Conservation (phyloP, 139 green algal genomes). For the Volvox africanus region DNA sequence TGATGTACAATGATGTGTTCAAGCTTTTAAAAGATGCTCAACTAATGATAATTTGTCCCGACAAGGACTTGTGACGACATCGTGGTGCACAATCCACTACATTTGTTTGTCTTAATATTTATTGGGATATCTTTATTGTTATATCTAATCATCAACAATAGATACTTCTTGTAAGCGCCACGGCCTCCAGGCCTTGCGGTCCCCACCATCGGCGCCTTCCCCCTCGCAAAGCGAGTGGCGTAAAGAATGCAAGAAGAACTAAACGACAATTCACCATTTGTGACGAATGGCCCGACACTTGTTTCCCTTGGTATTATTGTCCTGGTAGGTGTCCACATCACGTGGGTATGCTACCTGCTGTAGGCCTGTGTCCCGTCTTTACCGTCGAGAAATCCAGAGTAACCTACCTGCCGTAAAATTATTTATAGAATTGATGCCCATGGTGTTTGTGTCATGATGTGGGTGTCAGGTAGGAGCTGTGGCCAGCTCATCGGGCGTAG, state of each 20-base stretch:
- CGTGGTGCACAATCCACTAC: no score
- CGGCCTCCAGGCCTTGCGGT: not conserved
- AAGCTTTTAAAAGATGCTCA: no score
- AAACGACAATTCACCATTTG: not conserved
- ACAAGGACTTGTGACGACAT: no score
- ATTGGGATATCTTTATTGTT: no score
- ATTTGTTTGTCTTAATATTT: no score
- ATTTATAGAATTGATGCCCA: not conserved
- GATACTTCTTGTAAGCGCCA: no score
- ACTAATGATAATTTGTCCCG: no score
- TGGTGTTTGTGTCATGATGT: not conserved
- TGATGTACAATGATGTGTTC: no score
- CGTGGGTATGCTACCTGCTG: not conserved
- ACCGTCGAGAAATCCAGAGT: no score
- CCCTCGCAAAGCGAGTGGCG: not conserved
- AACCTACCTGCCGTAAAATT: no score
- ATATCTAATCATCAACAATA: no score
- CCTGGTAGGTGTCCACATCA: not conserved
- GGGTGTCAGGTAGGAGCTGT: conserved; percentile 57
- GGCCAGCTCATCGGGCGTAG: conserved; percentile 49
- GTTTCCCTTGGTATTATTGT: not conserved
- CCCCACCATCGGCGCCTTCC: not conserved
- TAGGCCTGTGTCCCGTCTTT: no score
- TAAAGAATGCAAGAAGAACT: not conserved
- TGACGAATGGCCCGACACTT: not conserved